Evolutionary conservation across 2,329 filamentous ascomycete genomes (phyloP).

Genomic region (Xylaria sp.): DNA sequence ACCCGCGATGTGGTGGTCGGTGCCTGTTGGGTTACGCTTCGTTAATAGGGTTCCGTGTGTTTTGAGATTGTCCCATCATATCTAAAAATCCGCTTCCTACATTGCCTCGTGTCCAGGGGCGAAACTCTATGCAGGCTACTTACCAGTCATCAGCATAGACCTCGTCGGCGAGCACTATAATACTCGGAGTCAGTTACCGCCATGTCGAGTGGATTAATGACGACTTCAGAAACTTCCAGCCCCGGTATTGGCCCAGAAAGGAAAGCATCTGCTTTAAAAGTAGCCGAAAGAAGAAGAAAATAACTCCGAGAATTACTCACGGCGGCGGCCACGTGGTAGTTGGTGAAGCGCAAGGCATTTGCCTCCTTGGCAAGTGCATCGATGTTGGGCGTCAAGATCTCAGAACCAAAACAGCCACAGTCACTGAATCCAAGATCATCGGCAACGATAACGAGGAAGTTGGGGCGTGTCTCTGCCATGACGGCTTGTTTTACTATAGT

Average conservation of each 20-base stretch:
- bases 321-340: conserved; percentile 33
- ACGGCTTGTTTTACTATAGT: background rate
- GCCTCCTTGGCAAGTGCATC: conserved; percentile 29
- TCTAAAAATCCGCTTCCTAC: background rate
- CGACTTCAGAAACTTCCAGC: too few species aligned
- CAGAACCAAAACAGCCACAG: conserved; percentile 33
- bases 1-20: conserved; percentile 36
- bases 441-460: conserved; percentile 34
- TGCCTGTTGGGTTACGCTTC: conserved; percentile 21
- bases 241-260: too few species aligned
- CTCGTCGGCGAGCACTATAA: conserved; percentile 34
- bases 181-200: too few species aligned
- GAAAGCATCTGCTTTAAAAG: too few species aligned
- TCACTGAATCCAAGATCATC: conserved; percentile 36
- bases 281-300: too few species aligned
- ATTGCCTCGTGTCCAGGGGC: background rate
- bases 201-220: too few species aligned
- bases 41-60: conserved; percentile 1
- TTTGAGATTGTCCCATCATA: conserved; percentile 6
- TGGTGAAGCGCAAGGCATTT: conserved; percentile 32
- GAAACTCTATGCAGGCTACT: conserved; percentile 8
- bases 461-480: conserved; percentile 33
- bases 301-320: too few species aligned
- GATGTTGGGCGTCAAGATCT: conserved; percentile 35
- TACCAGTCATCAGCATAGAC: conserved; percentile 35